A percentile compares a stretch with the other conserved stretches of the same genome.
Conservation (phyloP, 257 asterid genomes). For the Lantana camara region DNA sequence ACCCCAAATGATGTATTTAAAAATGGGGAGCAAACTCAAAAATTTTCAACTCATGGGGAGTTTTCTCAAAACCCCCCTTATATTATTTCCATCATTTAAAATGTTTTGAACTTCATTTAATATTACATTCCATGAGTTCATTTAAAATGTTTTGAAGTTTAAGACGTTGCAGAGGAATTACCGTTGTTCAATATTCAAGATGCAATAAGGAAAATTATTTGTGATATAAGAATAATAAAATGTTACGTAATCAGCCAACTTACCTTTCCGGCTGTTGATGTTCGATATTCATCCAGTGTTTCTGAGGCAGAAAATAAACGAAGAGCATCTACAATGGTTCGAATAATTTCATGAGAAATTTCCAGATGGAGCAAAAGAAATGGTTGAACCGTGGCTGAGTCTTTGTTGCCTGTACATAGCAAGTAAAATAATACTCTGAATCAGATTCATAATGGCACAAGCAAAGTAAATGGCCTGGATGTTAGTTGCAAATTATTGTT, state of each 20-base stretch:
- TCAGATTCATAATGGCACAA: slow-evolving; percentile 7
- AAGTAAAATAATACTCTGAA: slow-evolving; percentile 15
- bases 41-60: too few species aligned
- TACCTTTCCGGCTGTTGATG: slow-evolving; percentile 71
- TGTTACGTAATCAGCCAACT: slow-evolving; percentile 19
- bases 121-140: too few species aligned
- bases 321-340: slow-evolving; percentile 78
- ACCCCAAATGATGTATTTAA: too few species aligned
- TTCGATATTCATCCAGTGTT: slow-evolving; percentile 80
- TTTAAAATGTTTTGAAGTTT: too few species aligned
- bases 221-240: slow-evolving; percentile 10
- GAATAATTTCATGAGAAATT: slow-evolving; percentile 70
- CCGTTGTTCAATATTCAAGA: not conserved
- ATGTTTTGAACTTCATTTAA: too few species aligned
- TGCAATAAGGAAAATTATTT: not conserved
- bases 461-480: not conserved
- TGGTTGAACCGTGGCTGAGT: slow-evolving; percentile 88
- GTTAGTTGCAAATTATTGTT: not conserved
- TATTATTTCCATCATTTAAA: too few species aligned
- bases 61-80: too few species aligned
- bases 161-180: too few species aligned
- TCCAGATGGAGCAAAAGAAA: slow-evolving; percentile 88
- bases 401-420: slow-evolving; percentile 65
- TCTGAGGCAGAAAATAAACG: slow-evolving; percentile 75
- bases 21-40: too few species aligned